A percentile compares a stretch with the other conserved stretches of the same genome.
Evolutionary conservation across 345 rosid species (phyloP).

Genomic region (Pistacia vera): DNA sequence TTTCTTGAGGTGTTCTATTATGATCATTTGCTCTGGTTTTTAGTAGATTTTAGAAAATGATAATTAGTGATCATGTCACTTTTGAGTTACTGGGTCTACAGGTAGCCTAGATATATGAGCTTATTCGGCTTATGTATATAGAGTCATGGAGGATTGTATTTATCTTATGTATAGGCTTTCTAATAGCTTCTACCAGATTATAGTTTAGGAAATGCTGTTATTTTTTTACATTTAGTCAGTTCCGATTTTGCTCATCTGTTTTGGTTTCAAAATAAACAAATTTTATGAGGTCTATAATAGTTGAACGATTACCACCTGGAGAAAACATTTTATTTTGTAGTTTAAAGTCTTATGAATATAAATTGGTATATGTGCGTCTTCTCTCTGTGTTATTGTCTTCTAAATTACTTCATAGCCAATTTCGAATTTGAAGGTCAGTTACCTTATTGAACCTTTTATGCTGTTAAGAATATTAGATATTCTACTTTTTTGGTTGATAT

Average conservation of each 20-base stretch:
- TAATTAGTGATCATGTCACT: neutral
- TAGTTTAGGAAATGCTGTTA: neutral
- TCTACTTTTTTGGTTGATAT: neutral
- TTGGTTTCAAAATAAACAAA: neutral
- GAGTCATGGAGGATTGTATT: neutral
- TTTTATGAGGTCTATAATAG: neutral
- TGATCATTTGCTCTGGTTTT: neutral
- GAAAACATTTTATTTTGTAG: too few species aligned
- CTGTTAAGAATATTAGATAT: neutral
- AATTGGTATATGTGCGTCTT: too few species aligned
- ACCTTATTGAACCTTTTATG: neutral
- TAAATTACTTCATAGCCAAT: too few species aligned
- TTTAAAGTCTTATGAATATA: too few species aligned
- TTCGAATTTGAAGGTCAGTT: too few species aligned
- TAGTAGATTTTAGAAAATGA: conserved; percentile 5
- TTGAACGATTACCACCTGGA: too few species aligned
- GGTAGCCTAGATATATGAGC: neutral
- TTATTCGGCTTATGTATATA: neutral
- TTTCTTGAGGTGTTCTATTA: neutral
- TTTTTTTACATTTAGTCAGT: neutral
- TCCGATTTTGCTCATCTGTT: neutral
- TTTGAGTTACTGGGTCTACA: neutral
- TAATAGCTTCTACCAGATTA: conserved; percentile 1
- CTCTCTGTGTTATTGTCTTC: too few species aligned
- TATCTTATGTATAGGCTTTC: neutral